Evolutionary conservation across 768 basidiomycete genomes (phyloP).

Genomic region (Atractiella rhizophila): DNA sequence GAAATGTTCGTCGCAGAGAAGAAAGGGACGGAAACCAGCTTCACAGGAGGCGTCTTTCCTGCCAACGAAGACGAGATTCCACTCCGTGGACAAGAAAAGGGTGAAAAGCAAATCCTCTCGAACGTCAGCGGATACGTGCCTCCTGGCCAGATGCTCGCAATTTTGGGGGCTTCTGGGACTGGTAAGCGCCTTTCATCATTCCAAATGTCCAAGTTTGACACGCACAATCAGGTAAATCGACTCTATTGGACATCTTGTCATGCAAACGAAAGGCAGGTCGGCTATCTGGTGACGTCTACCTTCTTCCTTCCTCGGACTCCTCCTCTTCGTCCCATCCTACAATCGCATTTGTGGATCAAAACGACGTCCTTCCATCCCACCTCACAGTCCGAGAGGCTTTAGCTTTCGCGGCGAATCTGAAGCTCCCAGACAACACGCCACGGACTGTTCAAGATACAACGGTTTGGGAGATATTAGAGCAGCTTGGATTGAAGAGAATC

Average conservation of each 20-base stretch:
- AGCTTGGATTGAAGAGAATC: conserved; percentile 47
- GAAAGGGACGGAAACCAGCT: not conserved
- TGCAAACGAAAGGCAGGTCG: conserved; percentile 53
- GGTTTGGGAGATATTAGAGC: conserved; percentile 42
- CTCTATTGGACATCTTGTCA: conserved; percentile 70
- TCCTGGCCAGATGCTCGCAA: conserved; percentile 67
- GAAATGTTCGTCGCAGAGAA: not conserved
- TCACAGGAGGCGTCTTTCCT: not conserved
- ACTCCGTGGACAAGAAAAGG: conserved; percentile 13
- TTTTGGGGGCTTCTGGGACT: conserved; percentile 65
- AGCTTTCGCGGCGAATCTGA: conserved; percentile 58
- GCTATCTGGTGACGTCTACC: conserved; percentile 38
- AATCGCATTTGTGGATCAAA: conserved; percentile 53
- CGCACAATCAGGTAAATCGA: conserved; percentile 17
- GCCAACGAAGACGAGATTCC: not conserved
- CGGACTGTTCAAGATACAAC: conserved; percentile 12
- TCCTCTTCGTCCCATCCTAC: conserved; percentile 24
- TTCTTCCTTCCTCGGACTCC: conserved; percentile 1
- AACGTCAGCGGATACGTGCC: conserved; percentile 41
- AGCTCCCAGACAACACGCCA: conserved; percentile 33
- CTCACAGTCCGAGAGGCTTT: conserved; percentile 47
- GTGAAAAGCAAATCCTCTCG: conserved; percentile 44
- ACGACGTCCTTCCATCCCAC: conserved; percentile 13
- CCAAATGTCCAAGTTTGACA: not conserved
- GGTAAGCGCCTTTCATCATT: conserved; percentile 9